Percentiles rank a stretch among this genome's conserved stretches.
phyloP scores from a whole-genome alignment of 179 eudicot genomes.

The Nepenthes alata region DNA sequence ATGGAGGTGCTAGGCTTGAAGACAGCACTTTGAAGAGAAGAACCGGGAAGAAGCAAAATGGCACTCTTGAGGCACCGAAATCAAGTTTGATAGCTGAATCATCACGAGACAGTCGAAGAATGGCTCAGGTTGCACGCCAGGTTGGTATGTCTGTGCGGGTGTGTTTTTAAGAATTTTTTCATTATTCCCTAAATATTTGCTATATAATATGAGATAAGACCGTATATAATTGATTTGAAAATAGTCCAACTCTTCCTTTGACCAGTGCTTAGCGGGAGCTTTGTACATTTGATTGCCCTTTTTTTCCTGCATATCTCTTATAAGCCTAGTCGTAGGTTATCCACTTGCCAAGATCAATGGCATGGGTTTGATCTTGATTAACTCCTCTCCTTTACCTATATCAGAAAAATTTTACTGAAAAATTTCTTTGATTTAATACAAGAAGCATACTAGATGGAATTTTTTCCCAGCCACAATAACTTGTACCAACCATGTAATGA shows the following conservation, averaged over 20 bases:
- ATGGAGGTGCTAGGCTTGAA: conserved; percentile 16
- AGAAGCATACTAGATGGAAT: too few relatives aligned
- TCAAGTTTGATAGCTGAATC: conserved; percentile 26
- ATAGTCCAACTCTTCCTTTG: too few relatives aligned
- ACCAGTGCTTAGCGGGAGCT: too few relatives aligned
- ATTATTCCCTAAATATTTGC: neutral
- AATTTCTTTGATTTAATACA: too few relatives aligned
- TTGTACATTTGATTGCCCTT: too few relatives aligned
- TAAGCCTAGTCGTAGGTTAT: neutral
- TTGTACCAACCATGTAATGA: too few relatives aligned
- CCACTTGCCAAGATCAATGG: too few relatives aligned
- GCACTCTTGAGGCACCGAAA: conserved; percentile 7
- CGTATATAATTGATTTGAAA: too few relatives aligned
- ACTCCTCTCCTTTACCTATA: neutral
- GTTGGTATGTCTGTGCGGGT: conserved; percentile 11
- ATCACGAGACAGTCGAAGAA: conserved; percentile 40
- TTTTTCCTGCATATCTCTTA: neutral
- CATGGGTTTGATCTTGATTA: too few relatives aligned
- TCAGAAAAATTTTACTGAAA: neutral
- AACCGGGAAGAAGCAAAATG: conserved; percentile 16
- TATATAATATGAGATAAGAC: too few relatives aligned
- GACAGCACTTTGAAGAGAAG: conserved; percentile 10
- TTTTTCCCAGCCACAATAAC: too few relatives aligned
- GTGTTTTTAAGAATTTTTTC: neutral
- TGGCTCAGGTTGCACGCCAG: conserved; percentile 42